These are phyloP conservation scores for Grosmannia penicillata DNA, from an alignment of 2,329 filamentous ascomycete genomes.

Conservation along the genomic window DNA sequence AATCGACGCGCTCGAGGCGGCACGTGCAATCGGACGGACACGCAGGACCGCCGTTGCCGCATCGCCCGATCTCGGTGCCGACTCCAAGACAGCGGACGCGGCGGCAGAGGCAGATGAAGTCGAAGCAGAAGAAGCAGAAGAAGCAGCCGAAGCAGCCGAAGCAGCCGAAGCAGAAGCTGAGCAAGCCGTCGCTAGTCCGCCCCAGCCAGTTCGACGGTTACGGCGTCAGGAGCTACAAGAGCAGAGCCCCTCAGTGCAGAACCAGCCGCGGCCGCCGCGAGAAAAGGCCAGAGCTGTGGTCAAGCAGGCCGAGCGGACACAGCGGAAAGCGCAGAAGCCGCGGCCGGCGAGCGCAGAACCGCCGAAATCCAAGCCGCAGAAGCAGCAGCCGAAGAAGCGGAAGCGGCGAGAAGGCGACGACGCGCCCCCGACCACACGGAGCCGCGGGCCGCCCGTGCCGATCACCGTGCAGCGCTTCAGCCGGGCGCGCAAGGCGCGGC, in stretches of 20 bases:
- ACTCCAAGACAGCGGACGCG: conserved; percentile 15
- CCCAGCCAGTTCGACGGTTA: conserved; percentile 21
- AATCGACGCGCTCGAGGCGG: conserved; percentile 27
- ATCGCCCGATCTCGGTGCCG: conserved; percentile 27
- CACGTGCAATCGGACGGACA: conserved; percentile 24
- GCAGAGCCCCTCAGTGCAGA: conserved; percentile 27
- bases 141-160: conserved; percentile 17
- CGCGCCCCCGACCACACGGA: too few relatives aligned
- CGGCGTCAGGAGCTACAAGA: conserved; percentile 16
- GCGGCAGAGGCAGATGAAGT: conserved; percentile 7
- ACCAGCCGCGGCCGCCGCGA: conserved; percentile 18
- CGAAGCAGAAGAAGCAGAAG: conserved; percentile 16
- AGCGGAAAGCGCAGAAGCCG: neutral
- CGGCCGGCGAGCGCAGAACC: neutral
- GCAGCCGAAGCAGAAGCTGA: conserved; percentile 19
- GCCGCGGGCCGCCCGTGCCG: conserved; percentile 22
- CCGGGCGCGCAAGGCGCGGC: conserved; percentile 13
- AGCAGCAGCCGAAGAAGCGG: conserved; percentile 1
- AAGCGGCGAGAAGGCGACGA: conserved; percentile 11
- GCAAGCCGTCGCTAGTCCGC: conserved; percentile 18
- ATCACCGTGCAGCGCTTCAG: conserved; percentile 48
- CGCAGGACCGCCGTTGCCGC: conserved; percentile 19
- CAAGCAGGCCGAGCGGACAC: too few relatives aligned
- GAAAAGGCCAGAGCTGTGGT: too few relatives aligned
- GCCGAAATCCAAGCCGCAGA: neutral